Evolutionary conservation across 257 asterid genomes (phyloP), one percentile per base, ranked within the genome.

Genomic region (Forsythia viridissima): DNA sequence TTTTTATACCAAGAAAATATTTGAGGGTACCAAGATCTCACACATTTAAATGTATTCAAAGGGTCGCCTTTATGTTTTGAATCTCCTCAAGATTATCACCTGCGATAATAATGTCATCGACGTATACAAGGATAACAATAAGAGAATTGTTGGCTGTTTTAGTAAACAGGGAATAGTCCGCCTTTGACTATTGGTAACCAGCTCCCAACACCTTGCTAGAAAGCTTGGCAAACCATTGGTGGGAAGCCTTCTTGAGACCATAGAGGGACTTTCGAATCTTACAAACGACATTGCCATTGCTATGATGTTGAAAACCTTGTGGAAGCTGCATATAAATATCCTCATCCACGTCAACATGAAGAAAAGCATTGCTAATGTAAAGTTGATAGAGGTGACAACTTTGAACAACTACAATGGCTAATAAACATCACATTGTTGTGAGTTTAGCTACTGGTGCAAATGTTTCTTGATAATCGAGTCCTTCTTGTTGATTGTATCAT

Each of bases 301-400:
- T 1, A 30, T 30, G 34, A 30, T n/a, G 0, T 0, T 2, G 13
- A 44, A 42, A 72, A 2, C 63, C 76, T 6, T 7, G 63, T 6
- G 67, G 77, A 4, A 73, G 36, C 18, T 11, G 0, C 77, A 73
- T 73, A 38, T 73, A 73, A 7, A 73, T 24, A 6, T 73, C 77
- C n/a, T 73, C 77, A 9, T 21, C 12, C 2, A 65, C 36, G 12
- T 65, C 41, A 4, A 18, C 71, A n/a, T 65, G 39, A 3, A 73
- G 41, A 73, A 73, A 73, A 2, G 42, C 67, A 73, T 73, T 73
- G 8, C 15, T 73, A 16, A 46, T 65, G 48, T 73, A 68, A 3
- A 73, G 5, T 20, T 73, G 77, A 10, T 10, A 7, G 2, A 65
- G 39, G 3, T 20, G 40, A 41, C 71, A 65, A 21, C 9, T 37